These are phyloP conservation scores for Alternaria panax DNA, from an alignment of 2,329 filamentous ascomycete species.

Conservation along the genomic window DNA sequence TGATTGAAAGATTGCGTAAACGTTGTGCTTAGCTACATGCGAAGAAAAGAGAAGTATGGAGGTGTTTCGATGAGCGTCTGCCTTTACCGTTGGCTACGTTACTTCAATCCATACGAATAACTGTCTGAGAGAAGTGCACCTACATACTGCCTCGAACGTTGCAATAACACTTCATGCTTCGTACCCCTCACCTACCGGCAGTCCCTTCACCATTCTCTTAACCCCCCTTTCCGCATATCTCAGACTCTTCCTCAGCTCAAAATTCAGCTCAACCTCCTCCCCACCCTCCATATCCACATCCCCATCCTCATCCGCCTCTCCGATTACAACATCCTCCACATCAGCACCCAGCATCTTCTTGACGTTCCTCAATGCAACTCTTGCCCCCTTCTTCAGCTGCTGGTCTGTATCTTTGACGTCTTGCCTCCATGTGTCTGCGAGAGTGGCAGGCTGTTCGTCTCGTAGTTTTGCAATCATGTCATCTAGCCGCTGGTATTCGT, in stretches of 20 bases:
- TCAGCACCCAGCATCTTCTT: constrained; percentile 37
- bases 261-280: constrained; percentile 21
- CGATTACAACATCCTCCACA: constrained; percentile 8
- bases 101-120: background rate
- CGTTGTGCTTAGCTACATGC: background rate
- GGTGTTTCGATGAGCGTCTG: background rate
- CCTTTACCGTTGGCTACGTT: background rate
- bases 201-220: constrained; percentile 42
- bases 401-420: constrained; percentile 34
- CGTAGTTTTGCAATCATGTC: constrained; percentile 25
- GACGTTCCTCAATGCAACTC: constrained; percentile 38
- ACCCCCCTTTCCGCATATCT: constrained; percentile 43
- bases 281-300: constrained; percentile 14
- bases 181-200: constrained; percentile 26
- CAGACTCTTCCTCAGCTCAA: constrained; percentile 33
- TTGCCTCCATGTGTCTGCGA: constrained; percentile 32
- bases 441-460: constrained; percentile 20
- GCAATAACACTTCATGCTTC: background rate
- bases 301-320: background rate
- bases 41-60: background rate
- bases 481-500: constrained; percentile 36
- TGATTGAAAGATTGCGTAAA: too few relatives aligned
- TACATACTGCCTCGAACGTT: background rate
- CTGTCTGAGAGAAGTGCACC: background rate
- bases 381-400: constrained; percentile 36